A percentile compares a stretch with the other conserved stretches of the same genome.
Evolutionary conservation across 805 yeast species (phyloP).

Genomic region (Yarrowia porcina): DNA sequence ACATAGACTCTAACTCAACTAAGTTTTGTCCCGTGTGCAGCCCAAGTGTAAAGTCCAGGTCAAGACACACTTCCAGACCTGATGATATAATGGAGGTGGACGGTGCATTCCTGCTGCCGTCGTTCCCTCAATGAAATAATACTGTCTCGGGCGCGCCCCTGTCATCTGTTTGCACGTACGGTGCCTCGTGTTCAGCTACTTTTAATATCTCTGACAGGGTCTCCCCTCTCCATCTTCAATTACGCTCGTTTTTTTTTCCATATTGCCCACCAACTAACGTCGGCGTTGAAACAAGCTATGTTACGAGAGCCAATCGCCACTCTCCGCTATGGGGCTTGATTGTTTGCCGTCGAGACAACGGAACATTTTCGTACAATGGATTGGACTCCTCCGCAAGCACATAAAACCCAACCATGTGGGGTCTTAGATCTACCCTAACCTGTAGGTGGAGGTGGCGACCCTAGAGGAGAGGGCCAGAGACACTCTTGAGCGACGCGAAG

Average conservation of each 20-base stretch:
- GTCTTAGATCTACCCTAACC: constrained; percentile 20
- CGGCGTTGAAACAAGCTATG: neutral
- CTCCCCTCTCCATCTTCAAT: neutral
- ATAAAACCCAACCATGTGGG: constrained; percentile 17
- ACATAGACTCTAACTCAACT: constrained; percentile 11
- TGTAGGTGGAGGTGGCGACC: constrained; percentile 21
- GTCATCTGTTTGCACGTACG: neutral
- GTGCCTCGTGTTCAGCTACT: no score
- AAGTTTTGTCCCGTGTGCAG: constrained; percentile 22
- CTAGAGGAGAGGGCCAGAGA: neutral
- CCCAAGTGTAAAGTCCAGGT: neutral
- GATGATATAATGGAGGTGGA: neutral
- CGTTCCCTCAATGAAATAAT: neutral
- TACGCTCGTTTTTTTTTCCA: neutral
- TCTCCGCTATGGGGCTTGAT: neutral
- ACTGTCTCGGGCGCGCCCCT: neutral
- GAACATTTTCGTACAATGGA: neutral
- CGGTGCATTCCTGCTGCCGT: neutral
- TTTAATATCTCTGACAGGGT: neutral
- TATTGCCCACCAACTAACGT: neutral
- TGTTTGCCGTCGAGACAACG: constrained; percentile 1
- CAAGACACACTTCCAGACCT: neutral
- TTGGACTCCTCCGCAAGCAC: neutral
- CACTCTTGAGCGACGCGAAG: neutral
- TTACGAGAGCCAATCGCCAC: neutral